Evolutionary conservation across 2,329 filamentous ascomycete genomes (phyloP), one percentile per base, ranked within the genome.

Genomic region (Zalaria sp.): DNA sequence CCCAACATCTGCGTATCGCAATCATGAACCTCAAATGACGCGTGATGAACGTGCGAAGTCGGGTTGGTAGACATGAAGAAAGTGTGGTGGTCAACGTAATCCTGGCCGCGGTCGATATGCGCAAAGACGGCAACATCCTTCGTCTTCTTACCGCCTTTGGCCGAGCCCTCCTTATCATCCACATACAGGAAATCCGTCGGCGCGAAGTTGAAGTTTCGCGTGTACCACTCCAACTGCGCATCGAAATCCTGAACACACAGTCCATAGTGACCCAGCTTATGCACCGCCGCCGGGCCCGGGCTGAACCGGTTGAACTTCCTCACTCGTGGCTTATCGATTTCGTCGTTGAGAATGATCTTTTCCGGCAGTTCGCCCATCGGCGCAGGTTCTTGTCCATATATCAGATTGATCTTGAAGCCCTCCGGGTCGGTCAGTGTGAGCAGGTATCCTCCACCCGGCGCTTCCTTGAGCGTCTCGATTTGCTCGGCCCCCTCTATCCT

Each of bases 1-100:
- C 81, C 81, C 3, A 84, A 63, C 28, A 75, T 66, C 63, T 84
- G 80, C 4, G 75, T 73, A 53, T 85, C 80, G 51, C 80, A 81
- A 56, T 84, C 79, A 50, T 81, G 73, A 4, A 81, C 78, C 59
- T 84, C 81, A 49, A 79, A 84, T 2, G 69, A 75, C 11, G 72
- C 73, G 59, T 84, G 81, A 54, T 84, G 79, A 2, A 83, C 71
- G 53, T 79, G 75, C 18, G 18, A 18, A 18, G 18, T 18, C 0
- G 53, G 50, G 25, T 63, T 60, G 42, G 51, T 48, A 46, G 57
- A 53, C 46, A 75, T 60, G 58, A 76, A 75, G 43, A 77, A 67
- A 2, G 58, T 62, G 50, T 78, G 74, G 49, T 78, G 74, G 51
- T 78, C 74, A 0, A 65, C 62, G 44, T 62, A 66, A 1, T 60